These are phyloP conservation scores for Globisporangium spinosum DNA, from an alignment of 352 stramenopile species.

Conservation along the genomic window DNA sequence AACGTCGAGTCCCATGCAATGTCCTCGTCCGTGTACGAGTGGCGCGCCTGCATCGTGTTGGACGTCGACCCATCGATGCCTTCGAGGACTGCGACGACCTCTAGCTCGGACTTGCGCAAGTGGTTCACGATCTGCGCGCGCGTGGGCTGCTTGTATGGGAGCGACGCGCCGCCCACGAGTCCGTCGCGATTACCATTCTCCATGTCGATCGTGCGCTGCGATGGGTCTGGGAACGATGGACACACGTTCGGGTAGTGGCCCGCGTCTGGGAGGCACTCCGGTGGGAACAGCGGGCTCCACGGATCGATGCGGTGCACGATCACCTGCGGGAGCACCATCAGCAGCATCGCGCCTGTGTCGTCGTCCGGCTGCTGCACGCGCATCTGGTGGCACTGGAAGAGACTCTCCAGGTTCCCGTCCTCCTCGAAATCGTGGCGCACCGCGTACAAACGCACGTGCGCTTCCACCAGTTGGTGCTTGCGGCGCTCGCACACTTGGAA, in stretches of 20 bases:
- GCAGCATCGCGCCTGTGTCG: slow-evolving; percentile 70
- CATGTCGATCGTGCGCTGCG: slow-evolving; percentile 67
- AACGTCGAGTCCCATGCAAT: slow-evolving; percentile 82
- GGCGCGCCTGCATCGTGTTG: slow-evolving; percentile 84
- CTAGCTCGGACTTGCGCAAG: slow-evolving; percentile 58
- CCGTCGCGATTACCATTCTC: slow-evolving; percentile 85
- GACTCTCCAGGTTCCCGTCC: slow-evolving; percentile 43
- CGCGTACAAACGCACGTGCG: slow-evolving; percentile 81
- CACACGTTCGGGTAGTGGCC: slow-evolving; percentile 49
- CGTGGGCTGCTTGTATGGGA: slow-evolving; percentile 59
- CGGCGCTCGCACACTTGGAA: slow-evolving; percentile 88
- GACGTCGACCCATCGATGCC: slow-evolving; percentile 83
- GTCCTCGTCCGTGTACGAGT: slow-evolving; percentile 80
- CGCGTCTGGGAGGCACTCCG: slow-evolving; percentile 55
- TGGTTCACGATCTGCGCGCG: slow-evolving; percentile 71
- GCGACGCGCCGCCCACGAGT: slow-evolving; percentile 11
- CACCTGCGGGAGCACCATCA: slow-evolving; percentile 80
- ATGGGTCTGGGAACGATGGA: slow-evolving; percentile 67
- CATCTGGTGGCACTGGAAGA: slow-evolving; percentile 86
- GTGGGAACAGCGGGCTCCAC: slow-evolving; percentile 80
- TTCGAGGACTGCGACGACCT: slow-evolving; percentile 80
- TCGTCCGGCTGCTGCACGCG: slow-evolving; percentile 87
- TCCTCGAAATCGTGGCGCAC: slow-evolving; percentile 62
- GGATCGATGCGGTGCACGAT: slow-evolving; percentile 85
- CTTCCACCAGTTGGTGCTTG: slow-evolving; percentile 87